Evolutionary conservation across 148 eudicot genomes (phyloP), one percentile per base, ranked within the genome.

Genomic region (Heliamphora exappendiculata): DNA sequence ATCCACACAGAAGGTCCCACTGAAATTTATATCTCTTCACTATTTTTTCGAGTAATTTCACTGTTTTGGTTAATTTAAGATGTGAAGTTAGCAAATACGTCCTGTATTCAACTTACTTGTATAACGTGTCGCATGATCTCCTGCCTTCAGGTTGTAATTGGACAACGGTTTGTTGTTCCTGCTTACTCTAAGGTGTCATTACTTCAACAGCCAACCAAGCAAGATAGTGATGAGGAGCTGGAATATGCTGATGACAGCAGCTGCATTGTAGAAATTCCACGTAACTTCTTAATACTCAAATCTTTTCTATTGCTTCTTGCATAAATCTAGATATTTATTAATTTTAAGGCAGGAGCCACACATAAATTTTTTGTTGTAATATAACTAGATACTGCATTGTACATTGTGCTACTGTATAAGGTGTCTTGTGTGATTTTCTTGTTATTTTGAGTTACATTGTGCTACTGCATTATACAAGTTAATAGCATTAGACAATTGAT

Each of bases 221-320:
- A 90, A 85, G 98, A 94, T 75, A 94, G 98, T 87, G 98, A 94
- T 67, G 98, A 94, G 84, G 98, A 94, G 91, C 87, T 94, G 83
- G 98, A 94, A 81, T 92, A 89, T 85, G 93, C 97, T 72, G 97
- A 92, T 79, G 87, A 78, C 78, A 88, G 89, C 86, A 80, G 84
- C 79, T 93, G 88, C 67, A 74, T 79, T 72, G 78, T 78, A 16
- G 92, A 89, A 33, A 69, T 76, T 76, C 73, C 93, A 70, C 70
- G 97, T 92, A 90, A 79, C 64, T 79, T 74, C 62, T 66, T 67
- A 70, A 60, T 39, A 20, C 51, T 65, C 50, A 2, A 29, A 39
- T 49, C 16, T 54, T 31, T 42, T 31, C 16, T 44, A 57, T 29
- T 59, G 37, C 22, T 51, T 66, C 36, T 29, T 74, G 41, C 34